Evolutionary conservation across 2,329 filamentous ascomycete genomes (phyloP).

Genomic region (Catunica adiposa): DNA sequence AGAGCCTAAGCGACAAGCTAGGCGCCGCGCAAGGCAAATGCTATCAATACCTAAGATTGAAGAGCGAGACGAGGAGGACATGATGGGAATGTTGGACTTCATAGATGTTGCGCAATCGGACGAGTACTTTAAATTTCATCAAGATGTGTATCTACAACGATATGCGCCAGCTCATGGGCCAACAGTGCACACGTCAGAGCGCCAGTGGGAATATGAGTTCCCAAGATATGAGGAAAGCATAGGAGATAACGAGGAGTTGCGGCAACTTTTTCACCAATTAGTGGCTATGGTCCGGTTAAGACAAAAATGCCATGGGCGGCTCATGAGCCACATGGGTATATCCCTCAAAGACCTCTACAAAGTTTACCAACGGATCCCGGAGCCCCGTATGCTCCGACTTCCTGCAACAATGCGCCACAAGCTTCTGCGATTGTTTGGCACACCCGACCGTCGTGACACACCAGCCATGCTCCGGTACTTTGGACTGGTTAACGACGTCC

Average conservation of each 20-base stretch:
- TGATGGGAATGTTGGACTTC: conserved; percentile 36
- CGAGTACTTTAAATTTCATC: conserved; percentile 35
- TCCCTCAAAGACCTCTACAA: conserved; percentile 31
- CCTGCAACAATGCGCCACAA: conserved; percentile 38
- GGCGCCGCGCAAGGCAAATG: not conserved
- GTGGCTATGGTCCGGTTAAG: conserved; percentile 23
- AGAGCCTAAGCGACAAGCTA: not conserved
- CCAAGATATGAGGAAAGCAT: conserved; percentile 28
- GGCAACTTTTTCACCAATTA: conserved; percentile 24
- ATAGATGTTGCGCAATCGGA: conserved; percentile 29
- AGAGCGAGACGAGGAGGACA: conserved; percentile 24
- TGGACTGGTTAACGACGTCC: conserved; percentile 67
- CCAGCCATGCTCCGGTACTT: conserved; percentile 67
- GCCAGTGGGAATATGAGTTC: conserved; percentile 30
- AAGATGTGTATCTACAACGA: conserved; percentile 36
- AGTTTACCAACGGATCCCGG: conserved; percentile 33
- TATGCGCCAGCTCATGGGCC: conserved; percentile 37
- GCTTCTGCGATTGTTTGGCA: conserved; percentile 53
- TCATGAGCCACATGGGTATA: conserved; percentile 26
- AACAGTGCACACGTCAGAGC: conserved; percentile 33
- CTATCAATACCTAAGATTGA: not conserved
- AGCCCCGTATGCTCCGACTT: conserved; percentile 35
- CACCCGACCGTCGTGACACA: conserved; percentile 38
- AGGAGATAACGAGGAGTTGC: conserved; percentile 22
- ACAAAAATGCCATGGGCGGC: conserved; percentile 19